These are phyloP conservation scores for Camelina neglecta DNA, from an alignment of 345 rosid species.

Conservation along the genomic window DNA sequence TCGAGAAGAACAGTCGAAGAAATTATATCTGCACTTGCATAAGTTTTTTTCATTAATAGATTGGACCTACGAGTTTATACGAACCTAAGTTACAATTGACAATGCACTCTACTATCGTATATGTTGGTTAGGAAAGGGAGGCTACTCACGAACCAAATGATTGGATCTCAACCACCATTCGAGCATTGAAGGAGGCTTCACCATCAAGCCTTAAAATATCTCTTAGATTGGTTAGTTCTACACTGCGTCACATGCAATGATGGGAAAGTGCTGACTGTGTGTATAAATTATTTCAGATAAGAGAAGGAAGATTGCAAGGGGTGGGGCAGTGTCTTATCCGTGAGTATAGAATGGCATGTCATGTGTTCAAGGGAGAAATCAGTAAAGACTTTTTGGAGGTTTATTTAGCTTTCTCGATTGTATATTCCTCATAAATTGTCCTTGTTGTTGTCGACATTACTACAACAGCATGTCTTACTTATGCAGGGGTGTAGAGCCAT, in stretches of 20 bases:
- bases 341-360: no score
- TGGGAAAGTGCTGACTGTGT: no score
- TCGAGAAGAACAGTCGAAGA: slow-evolving; percentile 73
- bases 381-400: slow-evolving; percentile 34
- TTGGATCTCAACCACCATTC: slow-evolving; percentile 60
- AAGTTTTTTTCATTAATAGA: slow-evolving; percentile 40
- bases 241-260: no score
- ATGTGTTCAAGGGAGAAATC: no score
- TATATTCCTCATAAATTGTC: neutral
- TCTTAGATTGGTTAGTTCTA: no score
- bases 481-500: slow-evolving; percentile 89
- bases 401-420: slow-evolving; percentile 3
- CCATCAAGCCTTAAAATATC: no score
- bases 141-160: slow-evolving; percentile 42
- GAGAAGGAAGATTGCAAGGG: no score
- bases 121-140: slow-evolving; percentile 60
- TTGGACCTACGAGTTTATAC: neutral
- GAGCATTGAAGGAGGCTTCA: slow-evolving; percentile 44
- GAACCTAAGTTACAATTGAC: neutral
- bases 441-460: neutral
- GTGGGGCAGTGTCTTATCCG: no score
- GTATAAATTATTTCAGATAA: no score
- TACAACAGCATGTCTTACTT: neutral
- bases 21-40: slow-evolving; percentile 74
- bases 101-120: slow-evolving; percentile 5